Conservation (phyloP, 176 grass and related monocot genomes). For the Phoenix roebelenii region DNA sequence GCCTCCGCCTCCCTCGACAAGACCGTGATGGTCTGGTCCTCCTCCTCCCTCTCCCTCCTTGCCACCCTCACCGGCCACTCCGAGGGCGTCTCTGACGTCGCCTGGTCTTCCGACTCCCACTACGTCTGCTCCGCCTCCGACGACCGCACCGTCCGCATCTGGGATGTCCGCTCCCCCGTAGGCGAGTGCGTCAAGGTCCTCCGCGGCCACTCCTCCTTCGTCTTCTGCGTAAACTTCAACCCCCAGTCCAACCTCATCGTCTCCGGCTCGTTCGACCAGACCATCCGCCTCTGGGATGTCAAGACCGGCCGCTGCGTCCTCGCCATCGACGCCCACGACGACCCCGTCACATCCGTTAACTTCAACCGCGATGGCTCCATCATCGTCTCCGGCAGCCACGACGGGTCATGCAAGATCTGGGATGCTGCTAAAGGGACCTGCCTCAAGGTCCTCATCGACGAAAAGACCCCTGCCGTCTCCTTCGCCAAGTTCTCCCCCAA, state of each 20-base stretch:
- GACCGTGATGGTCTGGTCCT: constrained; percentile 4
- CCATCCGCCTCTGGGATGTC: constrained; percentile 76
- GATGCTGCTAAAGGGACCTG: constrained; percentile 51
- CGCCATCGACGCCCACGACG: constrained; percentile 61
- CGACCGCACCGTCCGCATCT: constrained; percentile 10
- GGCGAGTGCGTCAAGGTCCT: constrained; percentile 64
- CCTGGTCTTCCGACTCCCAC: constrained; percentile 8
- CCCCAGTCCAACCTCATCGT: constrained; percentile 62
- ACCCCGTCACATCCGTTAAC: constrained; percentile 70
- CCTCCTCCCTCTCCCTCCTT: not conserved
- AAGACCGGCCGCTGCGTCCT: constrained; percentile 41
- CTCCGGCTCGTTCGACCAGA: constrained; percentile 78
- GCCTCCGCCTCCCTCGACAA: constrained; percentile 11
- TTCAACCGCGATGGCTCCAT: constrained; percentile 90
- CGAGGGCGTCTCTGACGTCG: constrained; percentile 9
- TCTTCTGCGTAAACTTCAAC: constrained; percentile 94
- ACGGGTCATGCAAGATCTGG: constrained; percentile 96
- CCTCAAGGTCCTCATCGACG: constrained; percentile 82
- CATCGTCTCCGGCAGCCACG: constrained; percentile 81
- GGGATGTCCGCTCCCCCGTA: not conserved
- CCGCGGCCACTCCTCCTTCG: constrained; percentile 54
- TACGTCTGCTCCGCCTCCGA: constrained; percentile 15
- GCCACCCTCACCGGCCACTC: constrained; percentile 4
- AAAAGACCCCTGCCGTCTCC: constrained; percentile 62
- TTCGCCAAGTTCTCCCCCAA: constrained; percentile 93